Evolutionary conservation across 1,284 basidiomycete species (phyloP), one percentile per base, ranked within the genome.

Genomic region (Chondrostereum purpureum): DNA sequence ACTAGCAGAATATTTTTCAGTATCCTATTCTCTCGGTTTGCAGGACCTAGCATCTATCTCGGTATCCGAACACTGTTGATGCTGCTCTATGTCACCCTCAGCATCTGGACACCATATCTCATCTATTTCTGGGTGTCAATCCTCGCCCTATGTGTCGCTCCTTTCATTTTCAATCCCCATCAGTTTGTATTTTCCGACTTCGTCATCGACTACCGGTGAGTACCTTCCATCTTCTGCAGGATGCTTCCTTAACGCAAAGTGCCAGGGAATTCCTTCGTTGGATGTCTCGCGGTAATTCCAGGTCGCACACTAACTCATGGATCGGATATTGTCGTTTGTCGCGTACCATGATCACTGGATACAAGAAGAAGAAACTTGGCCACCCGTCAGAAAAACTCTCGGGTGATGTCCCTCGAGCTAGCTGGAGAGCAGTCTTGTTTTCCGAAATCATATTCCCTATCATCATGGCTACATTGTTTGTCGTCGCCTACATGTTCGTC

Each of bases 111-210:
- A 41, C 83, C 86, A 3, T 92, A 89, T 66, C 66, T 96, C 56
- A 85, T 93, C 66, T 97, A 97, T 73, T 97, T 97, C 78, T 97
- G 93, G 93, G 66, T 92, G 46, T 90, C 90, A 31, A 86, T 90
- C 52, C 69, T 92, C 34, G 81, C 93, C 38, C 75, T 96, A 13
- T 94, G 91, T 60, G 68, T 95, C 50, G 85, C 93, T 38, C 93
- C 93, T 18, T 96, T 97, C 83, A 61, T 95, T 55, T 96, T 96
- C 78, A 97, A 96, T 64, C 93, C 93, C 11, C 93, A 96, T 66
- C 93, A 97, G 65, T 97, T 97, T 69, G 88, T 90, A 19, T 86
- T 90, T 63, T 78, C 90, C 44, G 93, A 97, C 66, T 97, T 95
- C 64, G 80, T 96, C 63, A 90, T 96, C 59, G 93, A 97, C 65